Evolutionary conservation across 345 rosid genomes (phyloP), one percentile per base, ranked within the genome.

Genomic region (Dipteronia dyeriana): DNA sequence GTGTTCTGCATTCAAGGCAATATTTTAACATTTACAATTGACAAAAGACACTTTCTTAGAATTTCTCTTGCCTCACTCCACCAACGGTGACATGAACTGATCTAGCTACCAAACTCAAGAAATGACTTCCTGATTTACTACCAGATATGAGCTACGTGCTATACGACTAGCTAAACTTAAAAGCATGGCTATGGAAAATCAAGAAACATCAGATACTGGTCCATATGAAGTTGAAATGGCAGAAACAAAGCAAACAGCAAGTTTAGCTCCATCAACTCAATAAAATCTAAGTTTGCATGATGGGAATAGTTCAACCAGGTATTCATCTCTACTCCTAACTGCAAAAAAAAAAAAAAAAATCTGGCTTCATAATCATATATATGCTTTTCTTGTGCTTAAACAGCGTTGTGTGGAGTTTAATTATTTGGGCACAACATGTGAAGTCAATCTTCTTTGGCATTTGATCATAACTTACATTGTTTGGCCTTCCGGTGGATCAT

Each of bases 141-240:
- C 25, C 84, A 91, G 93, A 56, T 85, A 88, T 26, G 93, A 91
- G 86, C 78, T 85, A 82, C 86, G 43, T 74, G 89, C 90, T 26
- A 68, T 81, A 74, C 86, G 78, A 75, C 73, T 73, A 10, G 82
- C 81, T 23, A 91, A 79, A 81, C 74, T 86, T n/a, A 86, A 84
- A 75, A 77, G 23, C 70, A 77, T 84, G 85, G 81, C 78, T 9
- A 39, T 59, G 49, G 87, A 71, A 77, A 65, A 74, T 73, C 86
- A 67, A 78, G 76, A 83, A 63, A 25, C 79, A 68, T 49, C 85
- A 66, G 75, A 79, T 60, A 16, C 57, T 38, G 20, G 75, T 64
- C 71, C 79, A 39, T 79, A 71, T 68, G 93, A 91, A 87, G 86
- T 89, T 66, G 91, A 91, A 84, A 86, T 91, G 93, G 80, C 88